Evolutionary conservation across 257 asterid genomes (phyloP).

Genomic region (Nicotiana paniculata): DNA sequence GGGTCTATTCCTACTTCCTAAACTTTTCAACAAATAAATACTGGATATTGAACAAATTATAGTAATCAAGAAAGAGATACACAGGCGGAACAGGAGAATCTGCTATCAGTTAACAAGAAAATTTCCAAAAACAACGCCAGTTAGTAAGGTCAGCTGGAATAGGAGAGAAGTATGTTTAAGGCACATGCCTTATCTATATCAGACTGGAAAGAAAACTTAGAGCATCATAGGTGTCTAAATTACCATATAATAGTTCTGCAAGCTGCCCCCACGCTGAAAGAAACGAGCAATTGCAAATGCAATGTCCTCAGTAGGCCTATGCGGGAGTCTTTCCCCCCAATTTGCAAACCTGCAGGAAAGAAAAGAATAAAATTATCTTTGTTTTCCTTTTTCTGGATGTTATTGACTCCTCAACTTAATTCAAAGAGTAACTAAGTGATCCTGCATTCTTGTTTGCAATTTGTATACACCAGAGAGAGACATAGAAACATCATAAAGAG

Average conservation of each 20-base stretch:
- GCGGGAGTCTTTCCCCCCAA: slow-evolving; percentile 91
- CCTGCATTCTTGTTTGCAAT: neutral
- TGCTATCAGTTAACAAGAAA: neutral
- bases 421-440: neutral
- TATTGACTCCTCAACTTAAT: neutral
- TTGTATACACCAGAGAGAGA: neutral
- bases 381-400: neutral
- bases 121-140: neutral
- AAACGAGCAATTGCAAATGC: slow-evolving; percentile 98
- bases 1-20: neutral
- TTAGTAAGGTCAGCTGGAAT: neutral
- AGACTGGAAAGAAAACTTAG: neutral
- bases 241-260: slow-evolving; percentile 94
- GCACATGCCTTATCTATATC: neutral
- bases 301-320: slow-evolving; percentile 78
- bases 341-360: slow-evolving; percentile 57
- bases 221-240: slow-evolving; percentile 7
- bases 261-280: slow-evolving; percentile 94
- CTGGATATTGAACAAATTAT: neutral
- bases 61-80: neutral
- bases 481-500: neutral
- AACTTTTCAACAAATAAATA: neutral
- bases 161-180: neutral
- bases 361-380: neutral
- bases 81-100: neutral